Base-by-base conservation (phyloP, 1,139 yeast genomes). In the Candida frijolesensis region DNA sequence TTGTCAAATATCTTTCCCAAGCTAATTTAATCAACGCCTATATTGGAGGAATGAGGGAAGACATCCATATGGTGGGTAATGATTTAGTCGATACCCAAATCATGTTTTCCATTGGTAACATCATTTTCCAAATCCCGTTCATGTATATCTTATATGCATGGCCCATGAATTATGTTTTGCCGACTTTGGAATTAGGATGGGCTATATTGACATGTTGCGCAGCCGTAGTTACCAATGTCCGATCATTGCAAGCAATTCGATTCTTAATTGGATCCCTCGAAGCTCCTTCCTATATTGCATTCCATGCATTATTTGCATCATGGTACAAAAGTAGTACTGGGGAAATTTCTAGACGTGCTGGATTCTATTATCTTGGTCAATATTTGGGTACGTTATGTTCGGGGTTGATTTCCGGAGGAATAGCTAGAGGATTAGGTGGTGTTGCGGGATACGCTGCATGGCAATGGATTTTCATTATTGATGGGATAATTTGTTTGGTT, bases 391-490 rank as follows among this genome's bases (percentile, higher is more conserved):
- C 79, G 25, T 65, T 85, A 60, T 81, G 88, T 4, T 78, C 88
- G 4, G 89, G 90, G 40, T 76, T 84, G 47, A 67, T 86, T 33
- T 85, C 86, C 47, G 81, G 86, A n/a, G 81, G 84, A 7, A 79
- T 84, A 45, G 80, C 71, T 58, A 66, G 78, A 45, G 59, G 65
- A 25, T 64, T 86, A 58, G 69, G 74, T 50, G 83, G 81, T 32
- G 65, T 63, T 6, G 65, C 66, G 50, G 86, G 88, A 1, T 67
- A 82, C 34, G 75, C 69, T 32, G 83, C 88, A 11, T 86, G 91
- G 91, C 78, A 85, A 67, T 86, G 91, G 90, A 81, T 84, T 67
- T 86, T 83, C 61, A 78, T 87, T 53, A 76, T 86, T 55, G 90
- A 86, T 64, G 87, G 86, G 6, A 64, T 82, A 44, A 72, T 85